A percentile compares a stretch with the other conserved stretches of the same genome.
These are phyloP conservation scores for Geotrichum restrictum DNA, from an alignment of 1,139 yeast species.

Conservation along the genomic window DNA sequence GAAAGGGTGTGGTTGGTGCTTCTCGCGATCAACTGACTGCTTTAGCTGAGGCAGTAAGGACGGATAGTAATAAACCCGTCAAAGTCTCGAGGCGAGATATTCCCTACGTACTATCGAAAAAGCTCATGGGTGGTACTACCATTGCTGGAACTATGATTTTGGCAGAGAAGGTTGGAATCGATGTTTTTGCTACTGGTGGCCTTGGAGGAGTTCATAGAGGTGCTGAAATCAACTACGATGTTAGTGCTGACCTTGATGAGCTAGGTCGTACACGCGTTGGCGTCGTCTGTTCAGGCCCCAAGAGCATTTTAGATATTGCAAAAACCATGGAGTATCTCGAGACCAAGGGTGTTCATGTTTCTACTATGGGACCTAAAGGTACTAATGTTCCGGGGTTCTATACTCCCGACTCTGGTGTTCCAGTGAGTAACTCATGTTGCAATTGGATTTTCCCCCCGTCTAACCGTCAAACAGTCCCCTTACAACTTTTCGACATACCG, in stretches of 20 bases:
- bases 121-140: slow-evolving; percentile 78
- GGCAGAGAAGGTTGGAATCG: slow-evolving; percentile 69
- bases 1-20: slow-evolving; percentile 69
- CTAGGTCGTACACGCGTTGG: slow-evolving; percentile 77
- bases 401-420: slow-evolving; percentile 68
- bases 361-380: slow-evolving; percentile 46
- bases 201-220: slow-evolving; percentile 88
- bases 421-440: slow-evolving; percentile 14
- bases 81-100: slow-evolving; percentile 82
- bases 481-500: slow-evolving; percentile 51
- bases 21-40: slow-evolving; percentile 45
- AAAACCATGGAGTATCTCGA: slow-evolving; percentile 82
- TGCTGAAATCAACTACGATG: slow-evolving; percentile 70
- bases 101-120: slow-evolving; percentile 63
- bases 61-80: slow-evolving; percentile 35
- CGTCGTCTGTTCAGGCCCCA: slow-evolving; percentile 90
- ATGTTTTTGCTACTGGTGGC: slow-evolving; percentile 91
- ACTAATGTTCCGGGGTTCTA: slow-evolving; percentile 81
- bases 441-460: background rate
- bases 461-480: slow-evolving; percentile 47
- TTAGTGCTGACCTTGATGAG: slow-evolving; percentile 85
- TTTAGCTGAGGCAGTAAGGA: slow-evolving; percentile 44
- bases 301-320: slow-evolving; percentile 74
- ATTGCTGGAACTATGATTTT: slow-evolving; percentile 86
- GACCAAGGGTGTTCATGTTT: slow-evolving; percentile 70